phyloP scores from a whole-genome alignment of 805 yeast genomes.

The Nakazawaea laoshanensis region DNA sequence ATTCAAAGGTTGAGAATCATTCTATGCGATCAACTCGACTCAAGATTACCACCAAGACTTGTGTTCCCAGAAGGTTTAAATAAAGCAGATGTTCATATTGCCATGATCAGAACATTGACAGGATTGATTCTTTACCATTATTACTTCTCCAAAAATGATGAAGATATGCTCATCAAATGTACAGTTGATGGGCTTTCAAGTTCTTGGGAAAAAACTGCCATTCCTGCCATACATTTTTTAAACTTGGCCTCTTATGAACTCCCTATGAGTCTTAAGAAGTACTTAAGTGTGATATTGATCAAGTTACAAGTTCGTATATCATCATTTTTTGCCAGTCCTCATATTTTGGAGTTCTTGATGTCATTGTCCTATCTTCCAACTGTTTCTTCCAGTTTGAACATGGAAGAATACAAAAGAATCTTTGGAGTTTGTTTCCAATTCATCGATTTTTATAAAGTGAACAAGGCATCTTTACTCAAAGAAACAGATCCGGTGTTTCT shows the following conservation, averaged over 20 bases:
- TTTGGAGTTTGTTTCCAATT: conserved; percentile 79
- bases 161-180: conserved; percentile 55
- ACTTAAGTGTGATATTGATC: conserved; percentile 58
- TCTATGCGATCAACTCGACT: conserved; percentile 51
- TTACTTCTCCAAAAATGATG: conserved; percentile 44
- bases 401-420: conserved; percentile 70
- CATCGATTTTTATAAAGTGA: conserved; percentile 40
- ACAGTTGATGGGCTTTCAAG: conserved; percentile 47
- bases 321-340: conserved; percentile 58
- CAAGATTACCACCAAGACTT: conserved; percentile 35
- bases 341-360: conserved; percentile 66
- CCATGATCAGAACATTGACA: conserved; percentile 52
- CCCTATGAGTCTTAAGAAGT: conserved; percentile 65
- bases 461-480: conserved; percentile 24
- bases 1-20: conserved; percentile 33
- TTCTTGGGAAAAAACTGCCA: conserved; percentile 73
- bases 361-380: conserved; percentile 59
- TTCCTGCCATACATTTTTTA: conserved; percentile 69
- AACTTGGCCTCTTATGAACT: conserved; percentile 76
- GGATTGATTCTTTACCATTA: conserved; percentile 54
- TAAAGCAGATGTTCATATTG: conserved; percentile 59
- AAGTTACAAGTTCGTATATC: conserved; percentile 70
- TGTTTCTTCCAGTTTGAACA: conserved; percentile 61
- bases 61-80: conserved; percentile 34
- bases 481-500: conserved; percentile 25